phyloP scores from a whole-genome alignment of 805 yeast genomes.

The Komagataella pseudopastoris region DNA sequence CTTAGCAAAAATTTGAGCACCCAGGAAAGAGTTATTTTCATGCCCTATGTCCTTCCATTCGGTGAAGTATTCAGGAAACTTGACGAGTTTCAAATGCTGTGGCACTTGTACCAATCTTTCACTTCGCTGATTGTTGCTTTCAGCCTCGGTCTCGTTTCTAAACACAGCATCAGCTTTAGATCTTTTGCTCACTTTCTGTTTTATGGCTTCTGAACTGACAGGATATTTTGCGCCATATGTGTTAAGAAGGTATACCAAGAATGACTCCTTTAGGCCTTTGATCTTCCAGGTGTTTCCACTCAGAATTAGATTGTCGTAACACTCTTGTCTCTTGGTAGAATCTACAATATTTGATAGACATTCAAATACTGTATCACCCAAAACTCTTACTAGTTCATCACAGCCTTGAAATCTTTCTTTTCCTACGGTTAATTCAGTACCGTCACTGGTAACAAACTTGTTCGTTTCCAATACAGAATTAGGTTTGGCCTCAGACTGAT shows the following conservation, averaged over 20 bases:
- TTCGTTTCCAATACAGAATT: constrained; percentile 70
- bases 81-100: constrained; percentile 49
- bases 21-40: constrained; percentile 68
- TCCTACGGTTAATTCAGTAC: constrained; percentile 57
- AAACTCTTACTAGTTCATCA: constrained; percentile 36
- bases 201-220: constrained; percentile 11
- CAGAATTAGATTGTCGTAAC: constrained; percentile 73
- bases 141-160: constrained; percentile 12
- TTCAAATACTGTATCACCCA: constrained; percentile 40
- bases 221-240: constrained; percentile 20
- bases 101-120: constrained; percentile 54
- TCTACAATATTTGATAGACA: constrained; percentile 44
- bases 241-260: constrained; percentile 42
- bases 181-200: constrained; percentile 4
- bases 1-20: constrained; percentile 79
- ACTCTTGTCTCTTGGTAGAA: constrained; percentile 58
- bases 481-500: constrained; percentile 13
- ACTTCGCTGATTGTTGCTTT: constrained; percentile 7
- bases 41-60: constrained; percentile 76
- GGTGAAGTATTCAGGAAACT: constrained; percentile 84
- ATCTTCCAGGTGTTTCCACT: constrained; percentile 70
- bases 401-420: constrained; percentile 82
- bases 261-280: constrained; percentile 62
- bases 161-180: constrained; percentile 12
- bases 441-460: constrained; percentile 46